These are phyloP conservation scores for Boletales sp. DNA, from an alignment of 768 basidiomycete species.

Conservation along the genomic window DNA sequence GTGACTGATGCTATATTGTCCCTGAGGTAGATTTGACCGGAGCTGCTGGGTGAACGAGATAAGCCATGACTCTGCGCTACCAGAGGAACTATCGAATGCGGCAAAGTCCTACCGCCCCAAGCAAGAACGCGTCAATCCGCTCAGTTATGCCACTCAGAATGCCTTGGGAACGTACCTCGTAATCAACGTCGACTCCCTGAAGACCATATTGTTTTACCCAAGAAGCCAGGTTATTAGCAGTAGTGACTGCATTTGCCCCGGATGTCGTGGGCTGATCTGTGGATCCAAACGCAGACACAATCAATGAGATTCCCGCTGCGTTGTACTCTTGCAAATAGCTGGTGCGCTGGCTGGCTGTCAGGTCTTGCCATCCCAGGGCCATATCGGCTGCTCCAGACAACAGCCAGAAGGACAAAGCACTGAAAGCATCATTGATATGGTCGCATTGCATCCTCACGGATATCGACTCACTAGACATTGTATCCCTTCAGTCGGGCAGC, in stretches of 20 bases:
- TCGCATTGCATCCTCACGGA: too few species aligned
- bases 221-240: conserved; percentile 42
- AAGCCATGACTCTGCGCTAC: conserved; percentile 38
- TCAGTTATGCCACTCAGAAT: too few species aligned
- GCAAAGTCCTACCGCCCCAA: conserved; percentile 26
- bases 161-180: conserved; percentile 31
- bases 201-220: conserved; percentile 46
- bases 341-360: conserved; percentile 36
- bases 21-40: conserved; percentile 30
- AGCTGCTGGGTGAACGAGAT: conserved; percentile 31
- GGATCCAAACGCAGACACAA: conserved; percentile 54
- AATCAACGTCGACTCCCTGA: conserved; percentile 56
- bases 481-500: conserved; percentile 21
- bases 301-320: conserved; percentile 51
- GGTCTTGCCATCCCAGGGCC: conserved; percentile 42
- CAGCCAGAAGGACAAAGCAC: conserved; percentile 41
- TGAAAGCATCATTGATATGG: conserved; percentile 3
- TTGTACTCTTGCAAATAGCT: conserved; percentile 45
- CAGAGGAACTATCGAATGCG: conserved; percentile 32
- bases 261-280: conserved; percentile 39
- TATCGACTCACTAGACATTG: conserved; percentile 28
- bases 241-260: conserved; percentile 36
- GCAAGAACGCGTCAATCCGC: too few species aligned
- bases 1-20: conserved; percentile 33
- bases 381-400: conserved; percentile 40